Conservation (phyloP, 1,284 basidiomycete species). For the Fomitopsis betulina region DNA sequence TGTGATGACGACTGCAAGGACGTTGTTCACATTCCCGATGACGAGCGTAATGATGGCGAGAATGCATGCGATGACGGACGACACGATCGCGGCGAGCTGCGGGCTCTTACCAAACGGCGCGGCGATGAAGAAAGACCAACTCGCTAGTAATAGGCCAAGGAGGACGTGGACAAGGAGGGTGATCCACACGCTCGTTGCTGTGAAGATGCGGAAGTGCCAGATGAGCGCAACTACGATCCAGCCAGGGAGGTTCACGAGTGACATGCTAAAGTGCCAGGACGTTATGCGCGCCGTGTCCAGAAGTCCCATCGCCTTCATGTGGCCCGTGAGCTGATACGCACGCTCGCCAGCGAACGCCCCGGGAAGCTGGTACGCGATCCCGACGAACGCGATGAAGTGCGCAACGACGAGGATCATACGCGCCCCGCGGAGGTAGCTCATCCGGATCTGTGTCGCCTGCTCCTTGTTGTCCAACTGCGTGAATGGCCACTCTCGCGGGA, state of each 20-base stretch:
- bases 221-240: constrained; percentile 61
- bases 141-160: constrained; percentile 61
- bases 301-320: constrained; percentile 74
- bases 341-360: constrained; percentile 62
- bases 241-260: constrained; percentile 53
- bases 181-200: constrained; percentile 52
- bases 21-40: constrained; percentile 40
- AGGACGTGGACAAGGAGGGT: constrained; percentile 64
- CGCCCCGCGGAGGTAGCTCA: constrained; percentile 58
- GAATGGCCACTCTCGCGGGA: constrained; percentile 69
- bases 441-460: constrained; percentile 45
- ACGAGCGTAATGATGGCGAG: constrained; percentile 66
- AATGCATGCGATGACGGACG: constrained; percentile 62
- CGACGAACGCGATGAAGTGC: constrained; percentile 61
- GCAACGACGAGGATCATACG: constrained; percentile 58
- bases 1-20: constrained; percentile 54
- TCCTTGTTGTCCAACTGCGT: constrained; percentile 62
- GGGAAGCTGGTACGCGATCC: constrained; percentile 69
- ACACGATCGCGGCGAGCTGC: constrained; percentile 63
- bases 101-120: constrained; percentile 72
- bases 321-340: constrained; percentile 53
- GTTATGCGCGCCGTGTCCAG: constrained; percentile 60
- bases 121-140: constrained; percentile 67
- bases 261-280: constrained; percentile 63
- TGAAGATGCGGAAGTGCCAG: constrained; percentile 68